Evolutionary conservation across 2,329 filamentous ascomycete genomes (phyloP).

Genomic region (Cadophora malorum): DNA sequence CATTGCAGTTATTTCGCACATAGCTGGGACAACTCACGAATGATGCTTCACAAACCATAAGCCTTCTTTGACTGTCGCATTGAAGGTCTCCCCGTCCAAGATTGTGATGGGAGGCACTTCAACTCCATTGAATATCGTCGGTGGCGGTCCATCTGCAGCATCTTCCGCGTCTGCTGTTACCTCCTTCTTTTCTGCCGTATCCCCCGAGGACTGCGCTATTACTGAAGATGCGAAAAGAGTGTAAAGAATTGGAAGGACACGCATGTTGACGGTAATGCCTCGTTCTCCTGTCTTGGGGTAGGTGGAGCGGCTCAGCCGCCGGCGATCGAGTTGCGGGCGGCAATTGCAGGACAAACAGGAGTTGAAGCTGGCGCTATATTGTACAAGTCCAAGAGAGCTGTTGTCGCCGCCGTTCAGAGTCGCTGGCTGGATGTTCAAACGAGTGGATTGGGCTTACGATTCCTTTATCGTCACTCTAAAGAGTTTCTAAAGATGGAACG

Average conservation of each 20-base stretch:
- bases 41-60: conserved; percentile 47
- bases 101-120: conserved; percentile 57
- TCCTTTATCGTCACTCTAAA: conserved; percentile 26
- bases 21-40: conserved; percentile 37
- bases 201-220: conserved; percentile 34
- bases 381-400: conserved; percentile 19
- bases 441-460: conserved; percentile 20
- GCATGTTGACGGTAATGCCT: conserved; percentile 40
- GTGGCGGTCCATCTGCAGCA: conserved; percentile 38
- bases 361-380: conserved; percentile 16
- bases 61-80: conserved; percentile 41
- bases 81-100: conserved; percentile 54
- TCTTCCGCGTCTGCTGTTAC: conserved; percentile 36
- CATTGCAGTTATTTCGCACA: not conserved
- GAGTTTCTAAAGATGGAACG: conserved; percentile 28
- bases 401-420: conserved; percentile 25
- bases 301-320: conserved; percentile 38
- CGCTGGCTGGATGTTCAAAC: conserved; percentile 24
- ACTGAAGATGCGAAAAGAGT: conserved; percentile 39
- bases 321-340: conserved; percentile 18
- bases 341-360: conserved; percentile 21
- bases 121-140: conserved; percentile 57
- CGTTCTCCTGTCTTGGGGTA: conserved; percentile 34
- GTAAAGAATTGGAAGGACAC: conserved; percentile 40
- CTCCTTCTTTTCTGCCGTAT: conserved; percentile 26